Percentiles rank a stretch among this genome's conserved stretches.
phyloP scores from a whole-genome alignment of 371 early-diverging fungal species.

The Actinomortierella ambigua region DNA sequence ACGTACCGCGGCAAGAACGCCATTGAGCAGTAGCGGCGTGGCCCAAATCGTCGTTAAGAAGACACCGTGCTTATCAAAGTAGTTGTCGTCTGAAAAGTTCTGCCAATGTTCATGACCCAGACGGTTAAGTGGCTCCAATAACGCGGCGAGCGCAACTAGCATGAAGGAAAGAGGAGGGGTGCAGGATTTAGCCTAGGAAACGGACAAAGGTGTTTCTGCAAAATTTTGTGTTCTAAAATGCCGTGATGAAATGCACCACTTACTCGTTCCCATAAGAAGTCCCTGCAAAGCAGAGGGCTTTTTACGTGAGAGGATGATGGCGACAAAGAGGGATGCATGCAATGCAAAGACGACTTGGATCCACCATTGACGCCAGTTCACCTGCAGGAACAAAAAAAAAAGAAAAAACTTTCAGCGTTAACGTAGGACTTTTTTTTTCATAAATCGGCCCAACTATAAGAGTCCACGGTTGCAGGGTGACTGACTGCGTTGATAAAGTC shows the following conservation, averaged over 20 bases:
- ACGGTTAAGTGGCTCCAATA: conserved; percentile 41
- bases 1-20: conserved; percentile 22
- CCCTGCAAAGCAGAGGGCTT: conserved; percentile 24
- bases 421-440: too few species aligned
- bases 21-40: conserved; percentile 22
- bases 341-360: conserved; percentile 33
- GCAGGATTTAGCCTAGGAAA: too few species aligned
- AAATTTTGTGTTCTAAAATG: too few species aligned
- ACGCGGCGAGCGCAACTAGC: conserved; percentile 29
- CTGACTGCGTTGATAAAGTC: conserved; percentile 14
- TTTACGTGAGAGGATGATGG: conserved; percentile 27
- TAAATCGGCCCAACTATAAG: too few species aligned
- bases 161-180: too few species aligned
- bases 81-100: conserved; percentile 38
- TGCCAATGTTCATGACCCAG: conserved; percentile 39
- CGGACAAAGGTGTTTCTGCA: too few species aligned
- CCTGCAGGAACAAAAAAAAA: conserved; percentile 6
- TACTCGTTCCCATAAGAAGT: conserved; percentile 37
- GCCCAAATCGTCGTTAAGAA: conserved; percentile 37
- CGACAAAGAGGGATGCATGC: conserved; percentile 23
- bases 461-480: too few species aligned
- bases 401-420: too few species aligned
- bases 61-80: conserved; percentile 42
- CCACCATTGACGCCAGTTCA: conserved; percentile 45
- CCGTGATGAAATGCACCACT: not conserved